Base-by-base conservation (phyloP, 2,329 filamentous ascomycete species). In the Diaporthe sp. region DNA sequence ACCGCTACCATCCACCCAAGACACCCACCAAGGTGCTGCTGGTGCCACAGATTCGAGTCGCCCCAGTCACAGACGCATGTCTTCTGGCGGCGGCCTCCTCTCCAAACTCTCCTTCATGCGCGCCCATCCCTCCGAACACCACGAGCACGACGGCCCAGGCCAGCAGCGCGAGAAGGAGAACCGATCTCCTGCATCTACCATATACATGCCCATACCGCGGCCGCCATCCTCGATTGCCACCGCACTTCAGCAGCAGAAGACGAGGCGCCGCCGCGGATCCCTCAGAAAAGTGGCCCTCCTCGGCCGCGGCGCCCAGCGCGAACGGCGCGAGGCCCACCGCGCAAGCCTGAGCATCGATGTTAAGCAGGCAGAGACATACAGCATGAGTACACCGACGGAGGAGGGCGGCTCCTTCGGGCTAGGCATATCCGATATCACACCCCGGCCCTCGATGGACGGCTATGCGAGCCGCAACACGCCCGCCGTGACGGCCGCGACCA, bases 221-320 rank as follows among this genome's bases (percentile, higher is more conserved):
- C 46, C 78, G 82, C 58, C 80, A 81, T 37, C 82, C 83, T 74
- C 78, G 74, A 39, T 85, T 83, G 51, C 87, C 86, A 37, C 82
- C 88, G 70, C 88, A 19, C 49, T 87, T 77, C 81, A 86, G 77
- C 82, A 85, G 78, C 86, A 88, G 75, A 89, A 86, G 82, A 91
- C 91, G 62, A 88, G 95, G 73, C 92, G 92, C 80, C 91, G 96
- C 76, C 94, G 94, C 82, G 95, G 95, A 5, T 98, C 96, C 15
- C 87, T 98, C 82, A 91, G 96, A 76, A 98, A 98, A 84, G 95
- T 94, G 15, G 95, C 95, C 37, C 87, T 98, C 67, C 88, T 98
- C 25, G 94, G 95, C 22, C 93, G 94, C 77, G 93, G 93, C 77
- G 91, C 88, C 73, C 92, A 90, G 82, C 88, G 90, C 76, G 91